phyloP scores from a whole-genome alignment of 1,284 basidiomycete species.

The Ceratobasidium papillatum region DNA sequence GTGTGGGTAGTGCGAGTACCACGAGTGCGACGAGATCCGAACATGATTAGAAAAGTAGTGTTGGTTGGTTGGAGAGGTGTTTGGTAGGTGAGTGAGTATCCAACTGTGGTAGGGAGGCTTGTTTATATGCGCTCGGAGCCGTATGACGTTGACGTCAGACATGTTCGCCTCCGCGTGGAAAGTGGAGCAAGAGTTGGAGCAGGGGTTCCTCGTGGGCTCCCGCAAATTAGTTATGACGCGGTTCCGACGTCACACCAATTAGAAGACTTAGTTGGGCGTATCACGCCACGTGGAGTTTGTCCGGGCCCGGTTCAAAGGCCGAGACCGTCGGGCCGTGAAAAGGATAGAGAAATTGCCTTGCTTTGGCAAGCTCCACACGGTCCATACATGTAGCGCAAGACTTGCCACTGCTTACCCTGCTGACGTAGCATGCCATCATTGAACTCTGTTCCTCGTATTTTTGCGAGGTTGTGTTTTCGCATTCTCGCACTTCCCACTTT shows the following conservation, averaged over 20 bases:
- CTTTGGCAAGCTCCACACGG: too few species aligned
- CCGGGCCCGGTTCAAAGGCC: neutral
- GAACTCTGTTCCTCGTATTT: too few species aligned
- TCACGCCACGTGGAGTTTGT: neutral
- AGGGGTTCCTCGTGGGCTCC: neutral
- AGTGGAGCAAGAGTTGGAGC: slow-evolving; percentile 4
- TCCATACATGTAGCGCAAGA: too few species aligned
- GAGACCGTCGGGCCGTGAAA: neutral
- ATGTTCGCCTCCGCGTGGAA: neutral
- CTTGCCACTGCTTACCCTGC: too few species aligned
- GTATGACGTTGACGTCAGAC: slow-evolving; percentile 11
- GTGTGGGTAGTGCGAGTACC: slow-evolving; percentile 36
- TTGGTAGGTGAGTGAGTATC: neutral
- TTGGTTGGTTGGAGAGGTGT: neutral
- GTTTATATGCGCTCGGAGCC: slow-evolving; percentile 25
- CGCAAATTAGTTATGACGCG: slow-evolving; percentile 20
- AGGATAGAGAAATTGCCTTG: neutral
- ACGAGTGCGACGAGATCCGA: slow-evolving; percentile 37
- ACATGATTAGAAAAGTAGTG: slow-evolving; percentile 8
- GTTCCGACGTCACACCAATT: slow-evolving; percentile 28
- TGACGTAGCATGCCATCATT: too few species aligned
- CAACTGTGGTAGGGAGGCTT: neutral
- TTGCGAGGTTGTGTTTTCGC: too few species aligned
- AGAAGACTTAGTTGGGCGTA: neutral
- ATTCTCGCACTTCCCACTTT: too few species aligned